phyloP scores from a whole-genome alignment of 805 yeast genomes.

The Wickerhamiella dianesei region DNA sequence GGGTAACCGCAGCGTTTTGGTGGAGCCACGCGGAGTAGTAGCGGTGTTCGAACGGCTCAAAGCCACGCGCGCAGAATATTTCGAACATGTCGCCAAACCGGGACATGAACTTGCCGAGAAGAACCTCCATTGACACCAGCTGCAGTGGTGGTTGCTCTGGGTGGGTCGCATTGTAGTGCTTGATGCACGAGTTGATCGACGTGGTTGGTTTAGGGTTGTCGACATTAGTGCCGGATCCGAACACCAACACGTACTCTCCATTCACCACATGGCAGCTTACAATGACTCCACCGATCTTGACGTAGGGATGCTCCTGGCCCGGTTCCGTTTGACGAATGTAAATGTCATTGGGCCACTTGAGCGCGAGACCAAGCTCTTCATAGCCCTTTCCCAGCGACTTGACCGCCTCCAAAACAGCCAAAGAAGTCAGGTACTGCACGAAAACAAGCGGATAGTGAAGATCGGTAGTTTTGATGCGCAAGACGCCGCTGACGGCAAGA shows the following conservation, averaged over 20 bases:
- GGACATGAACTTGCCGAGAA: conserved; percentile 56
- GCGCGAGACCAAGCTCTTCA: conserved; percentile 59
- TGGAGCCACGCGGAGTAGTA: conserved; percentile 88
- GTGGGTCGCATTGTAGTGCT: conserved; percentile 36
- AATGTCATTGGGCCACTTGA: conserved; percentile 97
- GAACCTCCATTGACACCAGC: conserved; percentile 32
- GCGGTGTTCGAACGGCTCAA: conserved; percentile 47
- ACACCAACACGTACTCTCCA: conserved; percentile 48
- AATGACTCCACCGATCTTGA: conserved; percentile 71
- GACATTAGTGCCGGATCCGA: conserved; percentile 82
- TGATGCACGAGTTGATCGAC: conserved; percentile 61
- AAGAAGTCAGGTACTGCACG: conserved; percentile 68
- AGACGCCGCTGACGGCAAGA: conserved; percentile 61
- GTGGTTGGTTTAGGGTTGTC: conserved; percentile 85
- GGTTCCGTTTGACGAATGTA: conserved; percentile 39
- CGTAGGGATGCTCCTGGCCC: conserved; percentile 27
- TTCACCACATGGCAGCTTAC: conserved; percentile 63
- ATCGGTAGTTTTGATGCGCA: conserved; percentile 40
- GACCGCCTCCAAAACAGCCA: conserved; percentile 74
- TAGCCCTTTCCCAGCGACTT: conserved; percentile 50
- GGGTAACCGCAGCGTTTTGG: conserved; percentile 52
- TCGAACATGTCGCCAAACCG: conserved; percentile 46
- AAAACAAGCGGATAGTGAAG: conserved; percentile 56
- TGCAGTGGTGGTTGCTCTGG: conserved; percentile 33
- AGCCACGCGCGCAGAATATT: conserved; percentile 48